These are phyloP conservation scores for Hirschfeldia incana DNA, from an alignment of 345 rosid species.

Conservation along the genomic window DNA sequence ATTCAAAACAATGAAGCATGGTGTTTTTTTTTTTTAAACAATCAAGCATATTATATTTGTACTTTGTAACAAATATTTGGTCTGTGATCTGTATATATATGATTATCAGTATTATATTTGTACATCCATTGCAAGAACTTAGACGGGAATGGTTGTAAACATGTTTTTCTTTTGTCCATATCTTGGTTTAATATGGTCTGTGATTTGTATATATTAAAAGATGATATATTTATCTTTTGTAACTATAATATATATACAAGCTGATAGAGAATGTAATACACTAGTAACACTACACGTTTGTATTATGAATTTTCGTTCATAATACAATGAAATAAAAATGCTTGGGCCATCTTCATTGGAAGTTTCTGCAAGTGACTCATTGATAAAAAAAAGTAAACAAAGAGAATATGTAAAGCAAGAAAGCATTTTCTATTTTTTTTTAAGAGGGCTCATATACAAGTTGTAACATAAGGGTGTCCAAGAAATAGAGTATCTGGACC, in stretches of 20 bases:
- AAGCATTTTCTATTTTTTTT: too few species aligned
- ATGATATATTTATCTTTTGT: not conserved
- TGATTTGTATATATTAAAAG: not conserved
- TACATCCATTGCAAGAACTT: constrained; percentile 40
- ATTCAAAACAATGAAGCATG: too few species aligned
- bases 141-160: constrained; percentile 44
- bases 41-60: constrained; percentile 29
- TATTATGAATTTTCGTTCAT: too few species aligned
- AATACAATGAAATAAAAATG: too few species aligned
- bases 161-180: constrained; percentile 49
- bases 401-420: too few species aligned
- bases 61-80: constrained; percentile 38
- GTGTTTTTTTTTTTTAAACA: not conserved
- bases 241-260: not conserved
- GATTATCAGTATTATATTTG: constrained; percentile 5
- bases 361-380: too few species aligned
- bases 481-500: too few species aligned
- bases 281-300: not conserved
- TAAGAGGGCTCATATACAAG: too few species aligned
- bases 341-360: too few species aligned
- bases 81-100: constrained; percentile 20
- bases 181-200: constrained; percentile 3
- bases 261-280: not conserved
- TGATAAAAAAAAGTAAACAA: too few species aligned
- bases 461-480: too few species aligned